These are phyloP conservation scores for Dictyophora rubrovolvata DNA, from an alignment of 768 basidiomycete genomes.

Conservation along the genomic window DNA sequence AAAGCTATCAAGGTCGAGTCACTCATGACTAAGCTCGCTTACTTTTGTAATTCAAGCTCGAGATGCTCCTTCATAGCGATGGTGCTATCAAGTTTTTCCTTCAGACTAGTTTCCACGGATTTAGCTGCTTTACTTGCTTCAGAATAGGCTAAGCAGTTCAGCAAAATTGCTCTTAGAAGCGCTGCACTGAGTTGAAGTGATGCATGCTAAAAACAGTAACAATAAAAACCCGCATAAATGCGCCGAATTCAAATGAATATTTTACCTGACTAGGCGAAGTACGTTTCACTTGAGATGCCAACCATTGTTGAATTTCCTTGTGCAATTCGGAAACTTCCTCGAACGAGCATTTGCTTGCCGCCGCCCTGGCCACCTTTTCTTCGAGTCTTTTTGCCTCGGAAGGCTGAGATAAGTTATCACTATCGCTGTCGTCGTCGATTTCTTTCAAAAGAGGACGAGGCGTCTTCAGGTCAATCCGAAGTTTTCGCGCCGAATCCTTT, in stretches of 20 bases:
- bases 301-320: conserved; percentile 71
- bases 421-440: conserved; percentile 24
- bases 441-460: conserved; percentile 48
- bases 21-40: conserved; percentile 22
- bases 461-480: conserved; percentile 73
- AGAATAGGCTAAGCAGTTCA: conserved; percentile 73
- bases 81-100: conserved; percentile 55
- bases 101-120: conserved; percentile 48
- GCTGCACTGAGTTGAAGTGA: conserved; percentile 69
- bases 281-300: conserved; percentile 45
- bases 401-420: conserved; percentile 7
- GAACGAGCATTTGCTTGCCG: conserved; percentile 78
- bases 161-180: conserved; percentile 70
- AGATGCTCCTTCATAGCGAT: conserved; percentile 48
- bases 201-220: conserved; percentile 33
- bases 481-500: conserved; percentile 55
- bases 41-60: conserved; percentile 67
- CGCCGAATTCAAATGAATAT: conserved; percentile 17
- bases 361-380: conserved; percentile 68
- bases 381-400: conserved; percentile 51
- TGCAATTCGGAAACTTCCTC: conserved; percentile 74
- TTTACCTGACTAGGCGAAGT: conserved; percentile 50
- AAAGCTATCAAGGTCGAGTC: conserved; percentile 15
- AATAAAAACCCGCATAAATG: conserved; percentile 1
- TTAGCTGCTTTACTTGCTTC: conserved; percentile 65